Conservation (phyloP, 2,329 filamentous ascomycete genomes). For the Diaporthe humulicola region DNA sequence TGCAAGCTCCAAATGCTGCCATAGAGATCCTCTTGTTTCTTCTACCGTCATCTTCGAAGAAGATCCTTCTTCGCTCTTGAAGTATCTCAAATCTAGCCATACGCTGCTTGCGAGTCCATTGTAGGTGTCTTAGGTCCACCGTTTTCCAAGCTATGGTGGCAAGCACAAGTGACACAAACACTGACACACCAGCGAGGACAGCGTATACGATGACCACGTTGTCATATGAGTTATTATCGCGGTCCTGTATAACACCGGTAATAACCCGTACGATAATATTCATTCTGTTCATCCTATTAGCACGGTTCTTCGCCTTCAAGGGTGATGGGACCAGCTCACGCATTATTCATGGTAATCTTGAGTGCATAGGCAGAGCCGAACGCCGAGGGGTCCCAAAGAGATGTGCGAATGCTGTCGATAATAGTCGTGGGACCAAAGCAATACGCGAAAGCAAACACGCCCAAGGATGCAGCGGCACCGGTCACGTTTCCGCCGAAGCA, state of each 20-base stretch:
- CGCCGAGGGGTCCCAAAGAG: slow-evolving; percentile 70
- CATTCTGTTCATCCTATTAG: slow-evolving; percentile 60
- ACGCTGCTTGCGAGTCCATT: slow-evolving; percentile 70
- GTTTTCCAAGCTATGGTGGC: slow-evolving; percentile 52
- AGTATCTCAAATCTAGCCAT: slow-evolving; percentile 58
- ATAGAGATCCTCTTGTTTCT: slow-evolving; percentile 40
- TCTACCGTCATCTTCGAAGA: slow-evolving; percentile 51
- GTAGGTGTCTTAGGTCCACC: slow-evolving; percentile 61
- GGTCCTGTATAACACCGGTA: slow-evolving; percentile 70
- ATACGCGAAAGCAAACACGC: slow-evolving; percentile 68
- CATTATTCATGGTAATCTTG: slow-evolving; percentile 71
- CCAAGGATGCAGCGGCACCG: slow-evolving; percentile 71
- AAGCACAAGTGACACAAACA: slow-evolving; percentile 58
- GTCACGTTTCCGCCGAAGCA: slow-evolving; percentile 62
- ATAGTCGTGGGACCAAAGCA: slow-evolving; percentile 70
- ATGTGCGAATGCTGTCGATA: slow-evolving; percentile 72
- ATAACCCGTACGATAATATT: slow-evolving; percentile 71
- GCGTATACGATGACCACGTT: slow-evolving; percentile 69
- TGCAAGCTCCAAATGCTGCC: slow-evolving; percentile 59
- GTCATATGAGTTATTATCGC: slow-evolving; percentile 67
- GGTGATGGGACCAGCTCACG: background rate
- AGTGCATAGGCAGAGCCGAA: slow-evolving; percentile 72
- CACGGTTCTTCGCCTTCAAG: background rate
- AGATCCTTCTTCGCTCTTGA: slow-evolving; percentile 55
- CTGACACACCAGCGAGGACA: slow-evolving; percentile 62